Percentiles rank a stretch among this genome's conserved stretches.
Conservation (phyloP, 768 basidiomycete species). For the Lactifluus rugatus region DNA sequence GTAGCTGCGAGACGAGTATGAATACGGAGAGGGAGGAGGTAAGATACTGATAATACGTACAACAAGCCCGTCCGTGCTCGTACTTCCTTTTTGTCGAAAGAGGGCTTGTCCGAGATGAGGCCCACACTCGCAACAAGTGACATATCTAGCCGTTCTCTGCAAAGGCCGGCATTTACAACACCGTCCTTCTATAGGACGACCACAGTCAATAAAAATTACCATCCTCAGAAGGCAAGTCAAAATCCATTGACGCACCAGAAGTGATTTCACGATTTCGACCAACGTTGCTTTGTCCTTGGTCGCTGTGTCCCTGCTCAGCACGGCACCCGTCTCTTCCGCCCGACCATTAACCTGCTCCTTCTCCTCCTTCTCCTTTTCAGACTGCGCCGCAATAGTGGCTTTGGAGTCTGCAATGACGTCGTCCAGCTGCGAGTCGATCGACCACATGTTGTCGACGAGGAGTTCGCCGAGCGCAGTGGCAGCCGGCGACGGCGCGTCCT, state of each 20-base stretch:
- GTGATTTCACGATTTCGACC: conserved; percentile 35
- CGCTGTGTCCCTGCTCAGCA: conserved; percentile 39
- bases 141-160: conserved; percentile 68
- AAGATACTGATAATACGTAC: conserved; percentile 36
- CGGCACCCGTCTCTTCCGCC: conserved; percentile 13
- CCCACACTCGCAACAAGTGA: conserved; percentile 51
- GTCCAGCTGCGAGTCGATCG: conserved; percentile 67
- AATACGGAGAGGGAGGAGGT: neutral
- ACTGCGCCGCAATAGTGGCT: conserved; percentile 23
- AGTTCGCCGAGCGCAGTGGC: conserved; percentile 50
- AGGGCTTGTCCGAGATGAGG: conserved; percentile 55
- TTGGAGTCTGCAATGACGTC: conserved; percentile 51
- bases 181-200: conserved; percentile 37
- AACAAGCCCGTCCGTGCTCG: conserved; percentile 72
- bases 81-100: conserved; percentile 72
- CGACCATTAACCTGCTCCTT: conserved; percentile 7
- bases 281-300: conserved; percentile 59
- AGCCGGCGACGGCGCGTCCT: conserved; percentile 27
- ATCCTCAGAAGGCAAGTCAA: conserved; percentile 36
- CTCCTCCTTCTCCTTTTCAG: conserved; percentile 7
- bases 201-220: neutral
- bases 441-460: conserved; percentile 75
- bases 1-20: conserved; percentile 46
- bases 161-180: conserved; percentile 49
- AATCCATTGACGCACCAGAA: conserved; percentile 2